Conservation (phyloP, 257 asterid genomes). For the Apocynum venetum region DNA sequence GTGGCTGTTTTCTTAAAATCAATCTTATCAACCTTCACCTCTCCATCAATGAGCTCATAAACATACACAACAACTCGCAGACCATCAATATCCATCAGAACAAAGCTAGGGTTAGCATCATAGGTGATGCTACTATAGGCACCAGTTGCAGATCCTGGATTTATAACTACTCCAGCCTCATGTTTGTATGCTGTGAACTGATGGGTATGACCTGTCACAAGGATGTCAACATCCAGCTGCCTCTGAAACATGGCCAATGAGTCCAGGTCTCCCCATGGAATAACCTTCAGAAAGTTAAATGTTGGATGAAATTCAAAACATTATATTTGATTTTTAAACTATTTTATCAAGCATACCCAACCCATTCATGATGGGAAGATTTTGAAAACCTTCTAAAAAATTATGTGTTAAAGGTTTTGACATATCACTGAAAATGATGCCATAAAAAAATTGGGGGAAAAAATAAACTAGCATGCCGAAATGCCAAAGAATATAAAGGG, state of each 20-base stretch:
- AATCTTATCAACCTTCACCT: conserved; percentile 96
- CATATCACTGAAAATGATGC: neutral
- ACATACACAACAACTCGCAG: conserved; percentile 93
- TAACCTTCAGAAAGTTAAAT: conserved; percentile 45
- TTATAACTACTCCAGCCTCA: conserved; percentile 95
- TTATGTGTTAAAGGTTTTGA: neutral
- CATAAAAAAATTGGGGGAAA: neutral
- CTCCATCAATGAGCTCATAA: conserved; percentile 93
- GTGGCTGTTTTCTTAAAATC: conserved; percentile 87
- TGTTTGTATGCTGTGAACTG: conserved; percentile 96
- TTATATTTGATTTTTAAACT: neutral
- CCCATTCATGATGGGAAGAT: neutral
- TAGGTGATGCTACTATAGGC: conserved; percentile 96
- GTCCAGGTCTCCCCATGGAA: conserved; percentile 98
- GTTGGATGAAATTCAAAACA: neutral
- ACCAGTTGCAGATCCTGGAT: conserved; percentile 97
- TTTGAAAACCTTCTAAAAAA: neutral
- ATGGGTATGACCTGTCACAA: conserved; percentile 92
- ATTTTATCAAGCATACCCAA: neutral
- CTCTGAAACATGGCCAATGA: conserved; percentile 96
- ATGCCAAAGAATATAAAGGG: neutral
- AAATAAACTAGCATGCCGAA: neutral
- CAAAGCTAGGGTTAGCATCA: conserved; percentile 95
- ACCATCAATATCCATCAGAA: conserved; percentile 95
- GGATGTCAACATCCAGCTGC: conserved; percentile 93